Percentiles rank a stretch among this genome's conserved stretches.
phyloP scores from a whole-genome alignment of 2,329 filamentous ascomycete genomes.

The Fusarium redolens region DNA sequence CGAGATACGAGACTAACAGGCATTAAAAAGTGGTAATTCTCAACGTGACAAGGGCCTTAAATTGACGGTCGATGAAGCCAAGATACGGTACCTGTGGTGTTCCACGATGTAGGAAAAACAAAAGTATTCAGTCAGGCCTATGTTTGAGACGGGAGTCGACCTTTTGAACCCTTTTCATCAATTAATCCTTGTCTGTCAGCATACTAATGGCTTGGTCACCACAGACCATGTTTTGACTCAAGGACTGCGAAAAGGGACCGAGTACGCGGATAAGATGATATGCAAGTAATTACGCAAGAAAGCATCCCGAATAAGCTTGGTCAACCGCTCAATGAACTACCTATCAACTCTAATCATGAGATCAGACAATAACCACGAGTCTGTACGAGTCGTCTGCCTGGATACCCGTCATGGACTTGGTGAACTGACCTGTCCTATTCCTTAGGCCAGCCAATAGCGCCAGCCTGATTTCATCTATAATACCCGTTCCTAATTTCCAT shows the following conservation, averaged over 20 bases:
- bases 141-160: background rate
- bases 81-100: background rate
- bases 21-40: background rate
- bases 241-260: background rate
- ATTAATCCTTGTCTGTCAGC: background rate
- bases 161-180: background rate
- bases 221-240: background rate
- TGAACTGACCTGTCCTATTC: background rate
- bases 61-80: background rate
- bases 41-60: conserved; percentile 5
- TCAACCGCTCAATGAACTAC: background rate
- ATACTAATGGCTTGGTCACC: background rate
- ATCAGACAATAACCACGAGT: background rate
- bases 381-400: background rate
- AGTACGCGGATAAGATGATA: background rate
- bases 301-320: background rate
- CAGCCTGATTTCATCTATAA: conserved; percentile 6
- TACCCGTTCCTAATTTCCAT: conserved; percentile 13
- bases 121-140: background rate
- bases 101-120: background rate
- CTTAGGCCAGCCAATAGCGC: conserved; percentile 22
- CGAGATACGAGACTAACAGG: conserved; percentile 33
- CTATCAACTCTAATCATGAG: background rate
- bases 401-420: conserved; percentile 13
- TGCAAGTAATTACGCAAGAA: background rate